Evolutionary conservation across 495 filamentous ascomycete genomes (phyloP).

Genomic region (Staphylotrichum longicolle): DNA sequence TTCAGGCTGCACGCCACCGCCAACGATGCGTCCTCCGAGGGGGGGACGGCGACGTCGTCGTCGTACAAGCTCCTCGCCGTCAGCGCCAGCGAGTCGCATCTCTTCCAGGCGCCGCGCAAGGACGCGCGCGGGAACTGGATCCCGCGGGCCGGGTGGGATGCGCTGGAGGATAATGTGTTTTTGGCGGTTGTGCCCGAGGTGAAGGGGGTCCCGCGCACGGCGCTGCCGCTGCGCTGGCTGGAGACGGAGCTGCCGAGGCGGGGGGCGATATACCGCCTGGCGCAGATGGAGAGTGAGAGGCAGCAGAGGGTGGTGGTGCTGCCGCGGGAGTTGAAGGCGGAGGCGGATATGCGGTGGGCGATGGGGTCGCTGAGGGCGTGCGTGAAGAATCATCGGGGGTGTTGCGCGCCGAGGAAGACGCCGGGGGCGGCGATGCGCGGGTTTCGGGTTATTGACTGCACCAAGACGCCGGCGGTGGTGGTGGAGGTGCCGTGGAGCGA

Average conservation of each 20-base stretch:
- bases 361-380: neutral
- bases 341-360: neutral
- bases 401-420: neutral
- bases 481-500: neutral
- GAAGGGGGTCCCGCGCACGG: neutral
- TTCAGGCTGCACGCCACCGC: too few relatives aligned
- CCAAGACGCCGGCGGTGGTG: neutral
- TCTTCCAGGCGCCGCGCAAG: neutral
- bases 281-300: neutral
- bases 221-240: neutral
- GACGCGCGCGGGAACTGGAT: neutral
- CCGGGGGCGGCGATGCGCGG: neutral
- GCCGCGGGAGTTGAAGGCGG: neutral
- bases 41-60: too few relatives aligned
- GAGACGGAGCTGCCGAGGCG: neutral
- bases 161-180: neutral
- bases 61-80: neutral
- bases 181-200: neutral
- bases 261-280: neutral
- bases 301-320: neutral
- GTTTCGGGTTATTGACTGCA: slow-evolving; percentile 1
- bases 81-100: neutral
- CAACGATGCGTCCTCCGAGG: too few relatives aligned
- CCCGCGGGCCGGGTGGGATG: neutral
- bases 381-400: neutral